Conservation (phyloP, 2,329 filamentous ascomycete genomes). For the Geosmithia morbida region DNA sequence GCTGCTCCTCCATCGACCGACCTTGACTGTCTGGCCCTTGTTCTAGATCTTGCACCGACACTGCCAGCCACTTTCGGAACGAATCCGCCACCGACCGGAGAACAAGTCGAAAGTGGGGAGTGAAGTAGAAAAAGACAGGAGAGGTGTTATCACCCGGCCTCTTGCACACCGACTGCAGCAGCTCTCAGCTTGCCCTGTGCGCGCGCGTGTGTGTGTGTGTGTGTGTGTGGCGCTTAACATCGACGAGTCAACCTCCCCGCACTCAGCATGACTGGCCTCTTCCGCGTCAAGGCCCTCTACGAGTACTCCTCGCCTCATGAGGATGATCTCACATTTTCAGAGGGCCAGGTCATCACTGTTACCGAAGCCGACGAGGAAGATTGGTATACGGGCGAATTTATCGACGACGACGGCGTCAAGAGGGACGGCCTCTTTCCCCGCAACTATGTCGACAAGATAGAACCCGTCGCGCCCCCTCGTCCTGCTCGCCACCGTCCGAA, state of each 20-base stretch:
- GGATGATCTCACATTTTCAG: constrained; percentile 78
- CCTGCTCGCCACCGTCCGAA: constrained; percentile 62
- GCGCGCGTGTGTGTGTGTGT: not conserved
- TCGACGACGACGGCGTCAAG: constrained; percentile 58
- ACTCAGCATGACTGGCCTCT: constrained; percentile 51
- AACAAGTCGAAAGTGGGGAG: not conserved
- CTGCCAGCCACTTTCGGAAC: not conserved
- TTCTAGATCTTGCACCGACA: not conserved
- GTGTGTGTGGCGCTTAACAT: not conserved
- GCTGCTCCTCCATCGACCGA: not conserved
- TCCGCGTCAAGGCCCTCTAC: constrained; percentile 92
- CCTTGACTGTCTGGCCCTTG: not conserved
- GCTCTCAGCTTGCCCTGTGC: not conserved
- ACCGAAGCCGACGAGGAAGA: constrained; percentile 85
- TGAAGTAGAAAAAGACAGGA: not conserved
- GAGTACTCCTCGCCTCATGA: constrained; percentile 89
- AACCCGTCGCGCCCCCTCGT: constrained; percentile 78
- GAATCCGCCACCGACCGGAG: not conserved
- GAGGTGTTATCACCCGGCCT: not conserved
- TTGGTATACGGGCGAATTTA: constrained; percentile 85
- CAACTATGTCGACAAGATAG: constrained; percentile 95
- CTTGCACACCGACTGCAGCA: not conserved
- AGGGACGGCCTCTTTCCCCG: constrained; percentile 82
- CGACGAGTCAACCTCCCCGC: constrained; percentile 1
- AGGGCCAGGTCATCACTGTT: constrained; percentile 85